Evolutionary conservation across 1,284 basidiomycete species (phyloP), one percentile per base, ranked within the genome.

Genomic region (Sanghuangporus sanghuang): DNA sequence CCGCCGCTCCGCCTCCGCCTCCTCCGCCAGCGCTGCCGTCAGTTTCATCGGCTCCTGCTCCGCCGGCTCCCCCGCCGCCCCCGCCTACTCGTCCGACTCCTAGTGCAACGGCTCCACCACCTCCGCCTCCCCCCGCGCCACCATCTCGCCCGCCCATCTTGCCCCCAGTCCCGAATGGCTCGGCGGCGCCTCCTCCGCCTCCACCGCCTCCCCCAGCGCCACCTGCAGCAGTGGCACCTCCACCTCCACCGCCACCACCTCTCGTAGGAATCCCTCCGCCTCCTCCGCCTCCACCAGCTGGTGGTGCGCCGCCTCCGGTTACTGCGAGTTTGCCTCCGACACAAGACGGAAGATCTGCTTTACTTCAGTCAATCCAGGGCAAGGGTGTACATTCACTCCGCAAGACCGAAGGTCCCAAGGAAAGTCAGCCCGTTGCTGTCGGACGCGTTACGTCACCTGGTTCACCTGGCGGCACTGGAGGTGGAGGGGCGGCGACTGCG

Each of bases 351-450:
- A 84, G 93, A 32, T 76, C 74, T 16, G 88, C 88, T 27, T 76
- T 90, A 3, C 74, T 90, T 48, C 85, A 85, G 0, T 85, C 82
- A 18, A 90, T 91, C 67, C 86, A 89, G 71, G 87, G 87, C 52
- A 83, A 82, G 60, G 82, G 87, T 14, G 73, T 97, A 0, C 84
- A 89, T 71, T 81, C 85, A 6, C 81, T 98, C 59, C 85, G 85
- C 68, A 95, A 93, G 76, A 85, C 85, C 6, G 78, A 82, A 66
- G 71, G 60, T 68, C 71, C 12, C 75, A 70, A 71, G 73, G 11
- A 72, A 77, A 71, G 77, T 40, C 61, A 70, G 66, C 64, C 72
- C 21, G 23, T 66, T 18, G 57, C 36, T 9, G 53, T 52, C 12
- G 59, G 62, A 16, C 54, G 61, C 12, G 53, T 61, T 27, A 62